A percentile compares a stretch with the other conserved stretches of the same genome.
phyloP scores from a whole-genome alignment of 1,284 basidiomycete genomes.

The Tilletia horrida region DNA sequence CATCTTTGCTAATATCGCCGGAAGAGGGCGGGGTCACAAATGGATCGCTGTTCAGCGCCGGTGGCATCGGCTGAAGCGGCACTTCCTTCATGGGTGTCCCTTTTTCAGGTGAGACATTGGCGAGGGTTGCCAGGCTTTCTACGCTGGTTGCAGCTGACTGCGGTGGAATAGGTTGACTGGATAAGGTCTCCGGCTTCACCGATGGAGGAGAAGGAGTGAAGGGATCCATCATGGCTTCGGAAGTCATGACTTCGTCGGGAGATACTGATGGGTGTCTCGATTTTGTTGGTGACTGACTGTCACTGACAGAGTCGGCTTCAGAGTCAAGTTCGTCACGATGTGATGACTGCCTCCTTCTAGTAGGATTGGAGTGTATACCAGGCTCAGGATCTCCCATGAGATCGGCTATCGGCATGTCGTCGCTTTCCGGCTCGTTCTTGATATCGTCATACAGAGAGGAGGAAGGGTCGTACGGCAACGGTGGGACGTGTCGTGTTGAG shows the following conservation, averaged over 20 bases:
- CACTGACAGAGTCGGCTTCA: neutral
- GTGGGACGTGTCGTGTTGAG: neutral
- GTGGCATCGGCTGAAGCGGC: no score
- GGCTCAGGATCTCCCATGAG: neutral
- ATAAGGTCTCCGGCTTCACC: neutral
- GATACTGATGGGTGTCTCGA: no score
- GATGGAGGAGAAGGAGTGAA: conserved; percentile 3
- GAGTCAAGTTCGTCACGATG: neutral
- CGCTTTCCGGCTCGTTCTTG: conserved; percentile 15
- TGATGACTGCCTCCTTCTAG: neutral
- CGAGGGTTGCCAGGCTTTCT: no score
- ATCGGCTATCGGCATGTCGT: conserved; percentile 6
- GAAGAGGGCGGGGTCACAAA: no score
- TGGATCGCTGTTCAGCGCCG: no score
- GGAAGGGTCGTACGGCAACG: neutral
- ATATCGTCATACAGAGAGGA: conserved; percentile 1
- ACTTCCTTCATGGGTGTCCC: no score
- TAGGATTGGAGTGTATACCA: neutral
- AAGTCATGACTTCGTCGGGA: no score
- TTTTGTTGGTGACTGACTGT: no score
- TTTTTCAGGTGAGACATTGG: no score
- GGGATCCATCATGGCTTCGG: no score
- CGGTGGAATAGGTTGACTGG: neutral
- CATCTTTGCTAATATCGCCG: no score
- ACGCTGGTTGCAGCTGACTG: neutral